These are phyloP conservation scores for Aspergillus biplanus DNA, from an alignment of 495 filamentous ascomycete species.

Conservation along the genomic window DNA sequence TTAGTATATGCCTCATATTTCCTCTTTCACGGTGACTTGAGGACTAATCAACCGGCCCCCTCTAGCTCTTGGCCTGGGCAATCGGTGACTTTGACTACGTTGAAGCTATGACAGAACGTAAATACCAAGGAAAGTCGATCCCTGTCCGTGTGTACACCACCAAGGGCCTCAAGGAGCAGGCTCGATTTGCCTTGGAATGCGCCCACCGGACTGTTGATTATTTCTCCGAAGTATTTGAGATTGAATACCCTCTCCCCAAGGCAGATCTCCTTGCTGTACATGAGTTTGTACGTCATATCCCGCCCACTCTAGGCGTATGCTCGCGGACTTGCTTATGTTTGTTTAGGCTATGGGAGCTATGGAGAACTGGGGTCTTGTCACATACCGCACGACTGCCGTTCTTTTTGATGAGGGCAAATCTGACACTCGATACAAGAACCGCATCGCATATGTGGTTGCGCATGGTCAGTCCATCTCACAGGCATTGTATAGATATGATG, in stretches of 20 bases:
- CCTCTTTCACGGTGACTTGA: not conserved
- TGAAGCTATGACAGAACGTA: constrained; percentile 82
- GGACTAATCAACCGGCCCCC: constrained; percentile 19
- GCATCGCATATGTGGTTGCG: constrained; percentile 92
- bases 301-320: not conserved
- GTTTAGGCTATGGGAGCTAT: constrained; percentile 69
- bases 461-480: constrained; percentile 51
- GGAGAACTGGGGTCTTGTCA: constrained; percentile 95
- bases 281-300: constrained; percentile 74
- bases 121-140: constrained; percentile 84
- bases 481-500: not conserved
- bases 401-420: constrained; percentile 91
- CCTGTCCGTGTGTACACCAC: constrained; percentile 98
- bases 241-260: constrained; percentile 96
- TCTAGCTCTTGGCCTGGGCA: constrained; percentile 86
- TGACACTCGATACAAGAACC: constrained; percentile 83
- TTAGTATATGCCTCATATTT: constrained; percentile 31
- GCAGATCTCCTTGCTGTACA: constrained; percentile 94
- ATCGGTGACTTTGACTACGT: constrained; percentile 96
- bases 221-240: constrained; percentile 89
- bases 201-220: constrained; percentile 89
- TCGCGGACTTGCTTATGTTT: constrained; percentile 34
- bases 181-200: constrained; percentile 80
- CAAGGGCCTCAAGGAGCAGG: constrained; percentile 85
- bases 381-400: constrained; percentile 91